Evolutionary conservation across 495 filamentous ascomycete species (phyloP).

Genomic region (Trichocladium uniseriatum): DNA sequence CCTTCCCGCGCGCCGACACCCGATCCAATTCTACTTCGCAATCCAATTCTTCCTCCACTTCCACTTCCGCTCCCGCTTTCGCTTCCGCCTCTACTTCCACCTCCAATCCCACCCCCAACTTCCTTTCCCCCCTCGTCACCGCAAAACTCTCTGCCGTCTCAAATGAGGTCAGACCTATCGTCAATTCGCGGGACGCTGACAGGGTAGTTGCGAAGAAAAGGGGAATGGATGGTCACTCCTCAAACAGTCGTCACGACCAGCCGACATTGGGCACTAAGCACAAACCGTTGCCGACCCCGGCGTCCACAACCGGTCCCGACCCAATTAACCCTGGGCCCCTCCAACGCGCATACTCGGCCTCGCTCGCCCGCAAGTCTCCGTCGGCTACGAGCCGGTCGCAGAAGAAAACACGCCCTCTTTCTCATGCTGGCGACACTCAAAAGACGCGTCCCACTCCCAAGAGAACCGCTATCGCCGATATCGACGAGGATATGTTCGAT

Average conservation of each 20-base stretch:
- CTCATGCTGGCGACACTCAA: not conserved
- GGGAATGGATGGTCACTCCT: constrained; percentile 3
- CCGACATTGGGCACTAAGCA: constrained; percentile 12
- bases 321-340: constrained; percentile 18
- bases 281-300: constrained; percentile 30
- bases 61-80: not conserved
- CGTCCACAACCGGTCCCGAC: constrained; percentile 19
- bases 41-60: not conserved
- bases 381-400: not conserved
- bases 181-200: not conserved
- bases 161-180: not conserved
- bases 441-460: not conserved
- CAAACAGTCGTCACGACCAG: constrained; percentile 11
- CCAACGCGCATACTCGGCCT: constrained; percentile 27
- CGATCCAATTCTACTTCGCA: too few relatives aligned
- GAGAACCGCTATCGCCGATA: not conserved
- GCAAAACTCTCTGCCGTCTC: not conserved
- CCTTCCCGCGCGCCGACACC: too few relatives aligned
- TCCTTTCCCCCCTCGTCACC: not conserved
- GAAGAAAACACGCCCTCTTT: not conserved
- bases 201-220: not conserved
- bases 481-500: constrained; percentile 12
- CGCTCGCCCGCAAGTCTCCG: constrained; percentile 12
- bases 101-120: not conserved
- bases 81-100: not conserved